Percentiles rank a stretch among this genome's conserved stretches.
These are phyloP conservation scores for Mortierella sp. DNA, from an alignment of 371 early-diverging fungal genomes.

Conservation along the genomic window DNA sequence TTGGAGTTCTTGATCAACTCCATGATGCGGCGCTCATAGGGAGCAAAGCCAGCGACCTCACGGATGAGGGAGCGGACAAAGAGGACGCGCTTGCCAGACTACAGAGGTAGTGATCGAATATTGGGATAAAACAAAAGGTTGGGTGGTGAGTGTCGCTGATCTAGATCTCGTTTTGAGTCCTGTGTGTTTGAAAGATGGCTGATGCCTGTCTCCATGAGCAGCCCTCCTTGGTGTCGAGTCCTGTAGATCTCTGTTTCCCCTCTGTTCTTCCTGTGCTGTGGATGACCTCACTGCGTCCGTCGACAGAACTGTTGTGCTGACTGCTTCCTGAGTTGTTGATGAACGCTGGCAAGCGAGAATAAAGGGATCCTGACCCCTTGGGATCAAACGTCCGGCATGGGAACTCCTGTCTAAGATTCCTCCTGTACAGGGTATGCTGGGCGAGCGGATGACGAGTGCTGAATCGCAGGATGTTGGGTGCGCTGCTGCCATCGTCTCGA, in stretches of 20 bases:
- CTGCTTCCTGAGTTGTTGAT: neutral
- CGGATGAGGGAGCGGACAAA: slow-evolving; percentile 96
- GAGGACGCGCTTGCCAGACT: slow-evolving; percentile 85
- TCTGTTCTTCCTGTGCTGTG: neutral
- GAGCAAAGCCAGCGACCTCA: slow-evolving; percentile 98
- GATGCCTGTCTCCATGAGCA: no score
- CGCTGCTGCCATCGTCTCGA: neutral
- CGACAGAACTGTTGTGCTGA: neutral
- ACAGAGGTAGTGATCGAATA: slow-evolving; percentile 57
- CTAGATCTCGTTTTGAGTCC: neutral
- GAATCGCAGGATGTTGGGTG: neutral
- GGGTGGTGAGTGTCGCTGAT: neutral
- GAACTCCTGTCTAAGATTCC: neutral
- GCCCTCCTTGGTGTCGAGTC: neutral
- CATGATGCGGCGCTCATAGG: slow-evolving; percentile 99
- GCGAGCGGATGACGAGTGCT: neutral
- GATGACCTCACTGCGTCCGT: neutral
- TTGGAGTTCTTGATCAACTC: slow-evolving; percentile 99
- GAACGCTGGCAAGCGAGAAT: neutral
- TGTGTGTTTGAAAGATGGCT: no score
- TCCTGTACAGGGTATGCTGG: neutral
- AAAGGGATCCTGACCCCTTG: neutral
- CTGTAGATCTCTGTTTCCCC: slow-evolving; percentile 22
- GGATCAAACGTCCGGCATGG: slow-evolving; percentile 8
- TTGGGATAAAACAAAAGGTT: neutral